Base-by-base conservation (phyloP, 2,329 filamentous ascomycete genomes). In the Capronia americana region DNA sequence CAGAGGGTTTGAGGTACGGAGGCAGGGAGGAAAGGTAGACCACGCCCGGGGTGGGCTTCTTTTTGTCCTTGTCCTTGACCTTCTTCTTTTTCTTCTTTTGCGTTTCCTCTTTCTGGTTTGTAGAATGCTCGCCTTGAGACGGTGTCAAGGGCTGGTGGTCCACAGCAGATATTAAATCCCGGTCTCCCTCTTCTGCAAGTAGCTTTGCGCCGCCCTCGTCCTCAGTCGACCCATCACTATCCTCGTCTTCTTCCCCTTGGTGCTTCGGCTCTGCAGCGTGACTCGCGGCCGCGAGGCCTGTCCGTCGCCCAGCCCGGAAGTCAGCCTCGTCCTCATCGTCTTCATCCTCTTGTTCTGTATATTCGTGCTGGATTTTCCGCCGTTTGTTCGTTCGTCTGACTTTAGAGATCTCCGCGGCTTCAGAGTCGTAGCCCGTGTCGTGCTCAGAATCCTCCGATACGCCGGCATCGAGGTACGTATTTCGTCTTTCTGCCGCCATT, bases 71-170 rank as follows among this genome's bases (percentile, higher is more conserved):
- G 7, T 51, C 41, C 10, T 23, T 54, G 57, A 32, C 24, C 32
- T 28, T 20, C 28, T 8, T 26, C 24, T 57, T 56, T 14, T 20
- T 17, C n/a, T 38, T 53, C 58, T 54, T 89, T 61, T 80, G n/a
- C n/a, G n/a, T n/a, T n/a, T n/a, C n/a, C n/a, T 87, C 61, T 86
- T 90, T 72, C 75, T 55, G 90, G 26, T 83, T 84, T 54, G 80
- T 88, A 38, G 32, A 17, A 17, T 20, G 90, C 88, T 87, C 85
- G 87, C 26, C n/a, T 8, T 44, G 38, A 2, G 38, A n/a, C 17
- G 17, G 38, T 3, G 38, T 44, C 17, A 44, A 44, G 48, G 20
- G n/a, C 48, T 26, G 23, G 5, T 1, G 23, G 11, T 5, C 20
- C 11, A 3, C 44, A n/a, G 17, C 2, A 23, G 44, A 23, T 12